Percentiles rank a stretch among this genome's conserved stretches.
Conservation (phyloP, 2,329 filamentous ascomycete species). For the Cryphonectria parasitica region DNA sequence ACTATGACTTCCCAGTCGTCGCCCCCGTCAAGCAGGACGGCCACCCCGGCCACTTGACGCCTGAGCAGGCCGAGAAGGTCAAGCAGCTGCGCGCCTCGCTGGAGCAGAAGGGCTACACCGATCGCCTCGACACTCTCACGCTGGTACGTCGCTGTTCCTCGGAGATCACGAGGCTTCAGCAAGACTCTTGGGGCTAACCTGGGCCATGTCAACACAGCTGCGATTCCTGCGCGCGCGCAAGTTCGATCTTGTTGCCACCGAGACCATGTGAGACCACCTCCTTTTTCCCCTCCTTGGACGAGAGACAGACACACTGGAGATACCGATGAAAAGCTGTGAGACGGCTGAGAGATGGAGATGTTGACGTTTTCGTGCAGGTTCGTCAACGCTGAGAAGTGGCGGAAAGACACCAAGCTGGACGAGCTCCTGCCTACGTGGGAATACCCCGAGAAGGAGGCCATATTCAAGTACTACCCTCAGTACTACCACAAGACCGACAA, state of each 20-base stretch:
- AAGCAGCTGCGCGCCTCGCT: constrained; percentile 82
- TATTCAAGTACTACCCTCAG: constrained; percentile 93
- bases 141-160: constrained; percentile 61
- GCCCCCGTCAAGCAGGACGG: constrained; percentile 72
- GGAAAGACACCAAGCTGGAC: constrained; percentile 83
- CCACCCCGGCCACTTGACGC: constrained; percentile 85
- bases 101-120: constrained; percentile 79
- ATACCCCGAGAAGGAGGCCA: constrained; percentile 80
- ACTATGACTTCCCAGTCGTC: constrained; percentile 90
- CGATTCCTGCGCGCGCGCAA: constrained; percentile 93
- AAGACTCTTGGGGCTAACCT: constrained; percentile 22
- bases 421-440: constrained; percentile 79
- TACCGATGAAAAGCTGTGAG: neutral
- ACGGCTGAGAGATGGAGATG: neutral
- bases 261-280: constrained; percentile 75
- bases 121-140: constrained; percentile 89
- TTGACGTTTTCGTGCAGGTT: constrained; percentile 65
- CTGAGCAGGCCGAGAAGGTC: constrained; percentile 87
- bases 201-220: constrained; percentile 55
- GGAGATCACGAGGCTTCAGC: neutral
- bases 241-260: constrained; percentile 82
- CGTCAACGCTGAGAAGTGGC: constrained; percentile 87
- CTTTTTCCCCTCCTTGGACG: constrained; percentile 18
- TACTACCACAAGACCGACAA: constrained; percentile 99
- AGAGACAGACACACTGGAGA: neutral